These are phyloP conservation scores for Breynia disticha DNA, from an alignment of 441 rosid species.

Conservation along the genomic window DNA sequence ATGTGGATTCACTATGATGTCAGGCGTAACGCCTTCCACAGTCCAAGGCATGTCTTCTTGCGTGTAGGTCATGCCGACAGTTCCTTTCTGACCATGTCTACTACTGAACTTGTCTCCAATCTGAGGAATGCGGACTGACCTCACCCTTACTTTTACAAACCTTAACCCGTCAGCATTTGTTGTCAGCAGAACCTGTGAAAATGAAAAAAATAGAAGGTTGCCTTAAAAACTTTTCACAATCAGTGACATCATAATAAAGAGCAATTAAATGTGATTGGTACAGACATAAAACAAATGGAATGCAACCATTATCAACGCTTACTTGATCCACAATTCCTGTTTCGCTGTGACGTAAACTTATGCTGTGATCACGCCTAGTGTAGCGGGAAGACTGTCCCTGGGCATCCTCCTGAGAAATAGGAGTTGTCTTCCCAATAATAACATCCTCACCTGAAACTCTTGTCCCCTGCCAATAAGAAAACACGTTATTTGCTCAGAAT, in stretches of 20 bases:
- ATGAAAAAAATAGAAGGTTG: not conserved
- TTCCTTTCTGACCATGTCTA: slow-evolving; percentile 99
- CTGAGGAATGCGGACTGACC: slow-evolving; percentile 95
- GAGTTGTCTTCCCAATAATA: slow-evolving; percentile 94
- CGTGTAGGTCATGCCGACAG: slow-evolving; percentile 98
- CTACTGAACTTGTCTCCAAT: slow-evolving; percentile 98
- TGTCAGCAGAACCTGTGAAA: slow-evolving; percentile 70
- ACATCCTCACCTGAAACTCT: slow-evolving; percentile 98
- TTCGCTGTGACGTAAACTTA: slow-evolving; percentile 95
- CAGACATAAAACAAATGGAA: not conserved
- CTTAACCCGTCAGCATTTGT: slow-evolving; percentile 97
- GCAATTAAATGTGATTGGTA: too few species aligned
- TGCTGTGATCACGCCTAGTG: slow-evolving; percentile 89
- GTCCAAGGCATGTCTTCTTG: slow-evolving; percentile 99
- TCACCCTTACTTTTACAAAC: slow-evolving; percentile 96
- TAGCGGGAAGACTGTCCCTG: slow-evolving; percentile 81
- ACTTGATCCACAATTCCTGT: slow-evolving; percentile 98
- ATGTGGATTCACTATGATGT: slow-evolving; percentile 91
- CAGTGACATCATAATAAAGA: too few species aligned
- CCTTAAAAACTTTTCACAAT: too few species aligned
- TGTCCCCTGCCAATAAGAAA: slow-evolving; percentile 48
- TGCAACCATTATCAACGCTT: slow-evolving; percentile 13
- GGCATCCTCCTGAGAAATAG: slow-evolving; percentile 86
- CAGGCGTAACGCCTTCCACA: slow-evolving; percentile 90
- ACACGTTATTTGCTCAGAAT: not conserved